phyloP scores from a whole-genome alignment of 345 rosid species.

The Brassica cretica region DNA sequence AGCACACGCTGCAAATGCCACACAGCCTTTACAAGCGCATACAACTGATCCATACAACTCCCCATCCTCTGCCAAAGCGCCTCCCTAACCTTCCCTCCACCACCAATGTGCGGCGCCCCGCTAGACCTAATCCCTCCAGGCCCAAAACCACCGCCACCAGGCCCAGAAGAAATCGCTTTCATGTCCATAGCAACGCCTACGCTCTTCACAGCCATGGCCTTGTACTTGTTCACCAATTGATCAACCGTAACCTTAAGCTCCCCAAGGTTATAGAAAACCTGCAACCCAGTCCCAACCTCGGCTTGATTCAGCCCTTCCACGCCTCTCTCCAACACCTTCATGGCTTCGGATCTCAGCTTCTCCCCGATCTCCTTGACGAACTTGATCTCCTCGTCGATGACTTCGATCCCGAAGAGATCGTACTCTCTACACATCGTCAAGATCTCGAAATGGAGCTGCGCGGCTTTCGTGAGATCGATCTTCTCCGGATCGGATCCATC shows the following conservation, averaged over 20 bases:
- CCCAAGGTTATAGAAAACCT: conserved; percentile 92
- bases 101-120: conserved; percentile 94
- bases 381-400: conserved; percentile 71
- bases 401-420: conserved; percentile 69
- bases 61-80: conserved; percentile 92
- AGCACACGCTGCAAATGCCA: conserved; percentile 99
- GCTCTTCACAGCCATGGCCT: conserved; percentile 76
- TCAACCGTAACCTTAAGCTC: conserved; percentile 80
- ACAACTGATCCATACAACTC: conserved; percentile 83
- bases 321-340: conserved; percentile 86
- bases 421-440: conserved; percentile 74
- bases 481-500: conserved; percentile 64
- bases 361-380: conserved; percentile 71
- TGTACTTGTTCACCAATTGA: conserved; percentile 76
- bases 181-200: conserved; percentile 77
- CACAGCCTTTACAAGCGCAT: conserved; percentile 74
- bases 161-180: conserved; percentile 73
- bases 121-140: conserved; percentile 95
- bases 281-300: conserved; percentile 95
- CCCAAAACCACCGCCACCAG: conserved; percentile 61
- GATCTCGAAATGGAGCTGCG: conserved; percentile 85
- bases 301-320: conserved; percentile 97
- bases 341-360: conserved; percentile 65
- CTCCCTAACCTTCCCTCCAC: conserved; percentile 82
- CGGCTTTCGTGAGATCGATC: conserved; percentile 90